Conservation (phyloP, 179 eudicot genomes). For the Spergularia azorica region DNA sequence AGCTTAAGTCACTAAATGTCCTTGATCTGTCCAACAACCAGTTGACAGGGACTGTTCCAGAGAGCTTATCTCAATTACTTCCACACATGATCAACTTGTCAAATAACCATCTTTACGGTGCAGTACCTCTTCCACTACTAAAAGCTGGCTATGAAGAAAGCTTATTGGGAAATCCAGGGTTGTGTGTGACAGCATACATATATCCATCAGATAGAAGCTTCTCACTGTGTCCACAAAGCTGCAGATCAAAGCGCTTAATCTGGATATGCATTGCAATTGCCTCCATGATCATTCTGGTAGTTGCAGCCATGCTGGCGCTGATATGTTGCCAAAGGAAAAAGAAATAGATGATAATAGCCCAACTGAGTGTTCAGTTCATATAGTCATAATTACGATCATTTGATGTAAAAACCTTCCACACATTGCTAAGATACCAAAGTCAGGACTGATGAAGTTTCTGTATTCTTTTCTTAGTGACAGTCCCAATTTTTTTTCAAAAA, state of each 20-base stretch:
- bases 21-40: conserved; percentile 71
- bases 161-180: conserved; percentile 62
- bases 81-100: conserved; percentile 79
- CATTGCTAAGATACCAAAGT: not conserved
- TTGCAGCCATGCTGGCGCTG: conserved; percentile 43
- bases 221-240: conserved; percentile 38
- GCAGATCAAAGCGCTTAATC: conserved; percentile 33
- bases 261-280: conserved; percentile 48
- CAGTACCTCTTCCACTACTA: conserved; percentile 58
- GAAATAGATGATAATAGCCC: conserved; percentile 12
- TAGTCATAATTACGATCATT: conserved; percentile 47
- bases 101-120: conserved; percentile 64
- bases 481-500: too few species aligned
- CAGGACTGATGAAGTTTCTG: not conserved
- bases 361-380: conserved; percentile 24
- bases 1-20: conserved; percentile 51
- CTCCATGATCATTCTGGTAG: conserved; percentile 38
- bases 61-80: conserved; percentile 46
- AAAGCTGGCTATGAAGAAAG: conserved; percentile 58
- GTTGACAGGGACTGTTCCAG: conserved; percentile 62
- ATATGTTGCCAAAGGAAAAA: conserved; percentile 40
- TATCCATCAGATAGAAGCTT: conserved; percentile 43
- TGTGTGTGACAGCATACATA: conserved; percentile 44
- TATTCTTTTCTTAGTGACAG: too few species aligned
- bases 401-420: conserved; percentile 54